phyloP scores from a whole-genome alignment of 176 grass and related monocot genomes.

The Eragrostis curvula region DNA sequence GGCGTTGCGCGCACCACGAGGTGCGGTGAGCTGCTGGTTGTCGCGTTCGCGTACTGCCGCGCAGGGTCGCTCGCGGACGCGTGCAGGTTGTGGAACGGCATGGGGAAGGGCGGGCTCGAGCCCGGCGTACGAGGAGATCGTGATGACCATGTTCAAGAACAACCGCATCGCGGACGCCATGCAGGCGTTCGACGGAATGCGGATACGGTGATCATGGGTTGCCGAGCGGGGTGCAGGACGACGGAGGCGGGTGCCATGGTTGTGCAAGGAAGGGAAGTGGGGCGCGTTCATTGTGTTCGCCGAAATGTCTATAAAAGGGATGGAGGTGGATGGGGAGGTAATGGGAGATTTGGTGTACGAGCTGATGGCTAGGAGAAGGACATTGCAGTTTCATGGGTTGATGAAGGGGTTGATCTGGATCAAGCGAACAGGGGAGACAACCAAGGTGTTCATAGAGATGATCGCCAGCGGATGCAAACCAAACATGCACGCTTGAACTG shows the following conservation, averaged over 20 bases:
- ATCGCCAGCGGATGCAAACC: constrained; percentile 62
- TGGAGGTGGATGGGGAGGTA: constrained; percentile 52
- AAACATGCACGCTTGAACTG: constrained; percentile 81
- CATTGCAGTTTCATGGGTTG: constrained; percentile 70
- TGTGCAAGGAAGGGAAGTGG: constrained; percentile 74
- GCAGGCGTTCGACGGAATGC: constrained; percentile 67
- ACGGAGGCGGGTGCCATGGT: constrained; percentile 50
- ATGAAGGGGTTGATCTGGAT: constrained; percentile 83
- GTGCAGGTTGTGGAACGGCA: constrained; percentile 75
- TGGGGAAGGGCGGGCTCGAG: constrained; percentile 55
- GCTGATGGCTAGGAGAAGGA: constrained; percentile 57
- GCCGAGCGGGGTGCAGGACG: constrained; percentile 30
- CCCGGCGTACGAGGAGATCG: constrained; percentile 69
- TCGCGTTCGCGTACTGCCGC: constrained; percentile 65
- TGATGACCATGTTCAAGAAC: constrained; percentile 77
- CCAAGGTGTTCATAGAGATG: constrained; percentile 72
- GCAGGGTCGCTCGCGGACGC: constrained; percentile 57
- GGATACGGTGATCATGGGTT: too few relatives aligned
- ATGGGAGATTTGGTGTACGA: constrained; percentile 69
- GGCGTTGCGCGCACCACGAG: constrained; percentile 47
- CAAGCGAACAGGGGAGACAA: constrained; percentile 66
- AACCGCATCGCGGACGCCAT: constrained; percentile 69
- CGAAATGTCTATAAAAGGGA: constrained; percentile 82
- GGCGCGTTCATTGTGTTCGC: constrained; percentile 61
- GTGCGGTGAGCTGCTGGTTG: constrained; percentile 57